Base-by-base conservation (phyloP, 176 grass and related monocot genomes). In the Themeda triandra region DNA sequence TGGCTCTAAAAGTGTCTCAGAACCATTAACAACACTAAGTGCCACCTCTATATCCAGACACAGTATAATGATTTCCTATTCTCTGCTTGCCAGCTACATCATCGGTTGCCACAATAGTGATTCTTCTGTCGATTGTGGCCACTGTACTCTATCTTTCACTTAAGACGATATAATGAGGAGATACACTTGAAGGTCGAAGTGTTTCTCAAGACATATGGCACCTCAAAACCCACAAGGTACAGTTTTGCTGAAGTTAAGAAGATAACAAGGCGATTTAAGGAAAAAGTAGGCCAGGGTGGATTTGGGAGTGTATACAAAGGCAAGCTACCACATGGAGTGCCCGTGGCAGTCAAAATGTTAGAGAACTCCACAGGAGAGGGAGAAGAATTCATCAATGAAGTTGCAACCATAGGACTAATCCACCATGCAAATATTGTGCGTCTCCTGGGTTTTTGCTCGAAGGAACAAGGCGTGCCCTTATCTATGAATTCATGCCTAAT, bases 361-460 rank as follows among this genome's bases (percentile, higher is more conserved):
- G 89, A 86, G 39, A 70, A 78, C 48, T 75, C 89, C 0, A 65
- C 42, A 31, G 80, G 80, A 10, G 80, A 83, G 3, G 89, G 92
- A 39, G 74, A 88, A 77, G 92, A 93, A 21, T 93, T 93, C 79
- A 93, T 90, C 69, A 90, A 93, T 42, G 92, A 93, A 76, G 92
- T 93, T 2, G 85, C 88, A 19, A 93, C 88, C 35, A 86, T 93
- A 9, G 86, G 92, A 66, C 63, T 63, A 28, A 88, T 90, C 23
- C 88, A 93, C 42, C 92, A 93, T 76, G 25, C 79, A 76, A 93
- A 93, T 68, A 59, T 92, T 17, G 86, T 88, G 36, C 64, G 86
- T 1, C 86, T 92, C 6, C 13, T 86, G 13, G 86, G 83, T 2
- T 92, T 89, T 60, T 92, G 90, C 44, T 92, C 87, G 83, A 92